Percentiles rank a stretch among this genome's conserved stretches.
Evolutionary conservation across 768 basidiomycete species (phyloP).

Genomic region (Sporobolomyces pararoseus): DNA sequence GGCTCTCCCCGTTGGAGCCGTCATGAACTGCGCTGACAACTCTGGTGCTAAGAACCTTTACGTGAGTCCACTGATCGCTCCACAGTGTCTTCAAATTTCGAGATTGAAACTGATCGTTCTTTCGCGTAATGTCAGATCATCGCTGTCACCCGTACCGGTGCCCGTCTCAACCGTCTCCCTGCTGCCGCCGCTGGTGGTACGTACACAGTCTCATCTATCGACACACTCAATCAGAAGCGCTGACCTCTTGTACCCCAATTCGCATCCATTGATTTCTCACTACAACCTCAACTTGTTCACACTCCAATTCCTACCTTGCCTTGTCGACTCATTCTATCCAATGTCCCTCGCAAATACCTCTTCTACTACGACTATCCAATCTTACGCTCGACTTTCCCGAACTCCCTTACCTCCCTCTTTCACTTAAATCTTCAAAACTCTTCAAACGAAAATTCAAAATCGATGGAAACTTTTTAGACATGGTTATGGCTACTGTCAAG

Average conservation of each 20-base stretch:
- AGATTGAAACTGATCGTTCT: neutral
- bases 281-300: too few relatives aligned
- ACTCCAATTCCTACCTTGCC: too few relatives aligned
- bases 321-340: too few relatives aligned
- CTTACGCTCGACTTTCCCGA: neutral
- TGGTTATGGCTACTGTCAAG: constrained; percentile 96
- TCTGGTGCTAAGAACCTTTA: constrained; percentile 94
- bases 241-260: too few relatives aligned
- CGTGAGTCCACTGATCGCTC: too few relatives aligned
- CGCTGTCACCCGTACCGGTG: constrained; percentile 91
- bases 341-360: too few relatives aligned
- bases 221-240: too few relatives aligned
- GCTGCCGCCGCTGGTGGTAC: constrained; percentile 60
- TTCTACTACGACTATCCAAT: neutral
- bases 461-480: constrained; percentile 54
- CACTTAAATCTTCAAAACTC: neutral
- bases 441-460: neutral
- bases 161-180: constrained; percentile 93
- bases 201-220: neutral
- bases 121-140: constrained; percentile 57
- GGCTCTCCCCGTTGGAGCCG: constrained; percentile 79
- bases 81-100: neutral
- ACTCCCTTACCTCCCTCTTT: neutral
- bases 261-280: too few relatives aligned
- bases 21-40: constrained; percentile 77